Percentiles rank a stretch among this genome's conserved stretches.
Evolutionary conservation across 768 basidiomycete genomes (phyloP).

Genomic region (Jaapia argillacea): DNA sequence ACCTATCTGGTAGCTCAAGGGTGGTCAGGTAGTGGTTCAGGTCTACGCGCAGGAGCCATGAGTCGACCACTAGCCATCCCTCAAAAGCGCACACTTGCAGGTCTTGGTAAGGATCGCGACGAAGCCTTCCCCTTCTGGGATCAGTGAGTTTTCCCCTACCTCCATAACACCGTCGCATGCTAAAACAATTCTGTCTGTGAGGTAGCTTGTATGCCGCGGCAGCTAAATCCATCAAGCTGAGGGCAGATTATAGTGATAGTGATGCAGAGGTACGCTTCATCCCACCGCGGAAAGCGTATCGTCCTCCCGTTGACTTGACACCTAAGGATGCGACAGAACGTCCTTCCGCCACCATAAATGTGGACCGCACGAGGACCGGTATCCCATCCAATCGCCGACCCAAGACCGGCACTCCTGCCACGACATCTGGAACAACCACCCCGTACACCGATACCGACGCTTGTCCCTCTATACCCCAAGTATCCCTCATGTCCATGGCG

Average conservation of each 20-base stretch:
- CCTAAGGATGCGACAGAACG: too few relatives aligned
- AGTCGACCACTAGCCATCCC: constrained; percentile 65
- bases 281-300: too few relatives aligned
- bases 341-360: too few relatives aligned
- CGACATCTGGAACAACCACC: constrained; percentile 33
- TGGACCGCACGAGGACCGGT: constrained; percentile 67
- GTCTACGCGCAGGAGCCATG: constrained; percentile 77
- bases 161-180: background rate
- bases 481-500: constrained; percentile 49
- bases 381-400: constrained; percentile 69
- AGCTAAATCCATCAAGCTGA: constrained; percentile 73
- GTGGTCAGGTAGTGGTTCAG: constrained; percentile 81
- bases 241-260: constrained; percentile 43
- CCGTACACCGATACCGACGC: constrained; percentile 19
- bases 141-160: constrained; percentile 73
- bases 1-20: constrained; percentile 71
- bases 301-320: too few relatives aligned
- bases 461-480: constrained; percentile 20
- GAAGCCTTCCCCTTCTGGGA: constrained; percentile 98
- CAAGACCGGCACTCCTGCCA: constrained; percentile 34
- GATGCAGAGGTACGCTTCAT: too few relatives aligned
- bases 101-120: constrained; percentile 88
- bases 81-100: constrained; percentile 78
- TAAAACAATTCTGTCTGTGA: constrained; percentile 1
- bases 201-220: constrained; percentile 72